phyloP scores from a whole-genome alignment of 345 rosid genomes.

The Eucalyptus paniculata region DNA sequence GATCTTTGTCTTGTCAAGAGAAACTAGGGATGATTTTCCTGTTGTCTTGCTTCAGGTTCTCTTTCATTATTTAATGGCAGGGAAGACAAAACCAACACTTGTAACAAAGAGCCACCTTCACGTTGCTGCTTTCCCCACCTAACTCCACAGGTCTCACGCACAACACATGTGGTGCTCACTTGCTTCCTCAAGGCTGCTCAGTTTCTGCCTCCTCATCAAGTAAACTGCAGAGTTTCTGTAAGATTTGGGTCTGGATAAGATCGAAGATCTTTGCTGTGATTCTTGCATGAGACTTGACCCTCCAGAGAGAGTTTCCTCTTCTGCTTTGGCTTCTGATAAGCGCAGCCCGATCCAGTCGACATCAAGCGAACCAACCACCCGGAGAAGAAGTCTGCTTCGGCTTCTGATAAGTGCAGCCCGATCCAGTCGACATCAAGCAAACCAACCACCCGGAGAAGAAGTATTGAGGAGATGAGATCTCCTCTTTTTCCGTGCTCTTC shows the following conservation, averaged over 20 bases:
- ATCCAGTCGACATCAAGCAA: not conserved
- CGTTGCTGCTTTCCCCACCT: not conserved
- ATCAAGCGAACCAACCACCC: not conserved
- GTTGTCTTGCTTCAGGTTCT: not conserved
- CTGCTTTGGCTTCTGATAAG: not conserved
- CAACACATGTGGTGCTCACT: not conserved
- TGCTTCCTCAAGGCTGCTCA: not conserved
- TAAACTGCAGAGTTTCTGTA: not conserved
- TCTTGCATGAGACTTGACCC: not conserved
- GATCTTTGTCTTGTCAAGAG: not conserved
- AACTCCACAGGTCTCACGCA: not conserved
- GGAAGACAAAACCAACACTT: not conserved
- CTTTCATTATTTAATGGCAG: not conserved
- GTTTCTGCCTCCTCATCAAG: not conserved
- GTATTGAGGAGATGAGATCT: not conserved
- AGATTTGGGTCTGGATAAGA: not conserved
- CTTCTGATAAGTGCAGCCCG: not conserved
- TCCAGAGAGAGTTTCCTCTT: not conserved
- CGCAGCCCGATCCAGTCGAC: not conserved
- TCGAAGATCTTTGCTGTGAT: not conserved
- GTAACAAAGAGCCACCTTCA: not conserved
- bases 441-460: not conserved
- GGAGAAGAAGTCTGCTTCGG: not conserved
- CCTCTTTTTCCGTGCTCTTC: not conserved
- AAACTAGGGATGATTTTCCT: not conserved